Evolutionary conservation across 1,284 basidiomycete species (phyloP).

Genomic region (Rhodotorula sp.): DNA sequence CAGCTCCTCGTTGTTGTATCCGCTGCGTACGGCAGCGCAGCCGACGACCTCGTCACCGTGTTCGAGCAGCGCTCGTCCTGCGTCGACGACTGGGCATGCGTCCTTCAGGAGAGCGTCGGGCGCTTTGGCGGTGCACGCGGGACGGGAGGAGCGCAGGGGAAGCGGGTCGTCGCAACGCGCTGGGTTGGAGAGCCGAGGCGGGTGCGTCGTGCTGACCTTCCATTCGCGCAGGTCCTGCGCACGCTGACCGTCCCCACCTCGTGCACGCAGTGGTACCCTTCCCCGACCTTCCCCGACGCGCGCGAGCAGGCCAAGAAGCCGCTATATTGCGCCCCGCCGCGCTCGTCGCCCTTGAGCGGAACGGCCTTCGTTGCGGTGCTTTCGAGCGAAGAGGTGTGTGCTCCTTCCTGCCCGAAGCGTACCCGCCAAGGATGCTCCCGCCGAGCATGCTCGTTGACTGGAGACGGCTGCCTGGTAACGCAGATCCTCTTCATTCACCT

Average conservation of each 20-base stretch:
- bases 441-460: neutral
- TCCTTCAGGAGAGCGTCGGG: slow-evolving; percentile 27
- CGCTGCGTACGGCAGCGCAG: neutral
- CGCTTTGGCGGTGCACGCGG: slow-evolving; percentile 2
- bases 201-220: slow-evolving; percentile 2
- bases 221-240: neutral
- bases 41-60: slow-evolving; percentile 25
- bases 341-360: slow-evolving; percentile 29
- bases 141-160: neutral
- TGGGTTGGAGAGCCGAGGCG: slow-evolving; percentile 37
- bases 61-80: slow-evolving; percentile 32
- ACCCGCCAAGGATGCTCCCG: no score
- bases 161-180: slow-evolving; percentile 19
- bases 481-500: slow-evolving; percentile 36
- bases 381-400: slow-evolving; percentile 30
- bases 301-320: slow-evolving; percentile 16
- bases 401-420: no score
- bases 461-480: no score
- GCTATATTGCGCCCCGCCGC: slow-evolving; percentile 29
- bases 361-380: slow-evolving; percentile 37
- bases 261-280: slow-evolving; percentile 25
- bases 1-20: slow-evolving; percentile 24
- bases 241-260: neutral
- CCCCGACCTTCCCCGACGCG: slow-evolving; percentile 11
- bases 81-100: slow-evolving; percentile 33